Evolutionary conservation across 345 rosid species (phyloP), one percentile per base, ranked within the genome.

Genomic region (Gossypium stocksii): DNA sequence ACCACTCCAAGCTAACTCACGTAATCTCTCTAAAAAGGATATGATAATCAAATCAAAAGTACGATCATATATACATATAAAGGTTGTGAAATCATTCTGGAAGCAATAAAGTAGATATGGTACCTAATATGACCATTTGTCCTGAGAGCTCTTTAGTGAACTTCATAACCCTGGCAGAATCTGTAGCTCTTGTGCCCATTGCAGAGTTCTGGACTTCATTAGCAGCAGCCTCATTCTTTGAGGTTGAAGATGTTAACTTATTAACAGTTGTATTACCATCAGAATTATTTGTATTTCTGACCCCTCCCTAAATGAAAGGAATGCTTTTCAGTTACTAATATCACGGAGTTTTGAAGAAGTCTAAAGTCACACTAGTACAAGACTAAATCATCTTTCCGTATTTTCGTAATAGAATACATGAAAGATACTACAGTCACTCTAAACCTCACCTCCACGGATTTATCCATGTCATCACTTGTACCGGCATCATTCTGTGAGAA

Each of bases 1-100:
- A 80, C 98, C 98, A 89, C 93, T 95, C 99, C 98, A 95, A 43
- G 98, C 93, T 75, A 95, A 77, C 80, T 91, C 98, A 2, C 94
- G 97, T 82, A 95, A 79, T 79, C 85, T 91, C 66, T 95, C 99
- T 95, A 83, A 82, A 4, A 76, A 70, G 3, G 48, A 69, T 67
- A 48, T 10, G 23, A 52, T 34, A 77, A 60, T 29, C 20, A 25
- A 70, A 19, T 29, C 70, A 44, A 58, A 57, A 38, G 65, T 48
- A 72, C 14, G 9, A 52, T 43, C 65, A 23, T 53, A 58, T 38
- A 0, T 8, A 77, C 41, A 77, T 46, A 77, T 8, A 71, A 71
- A 59, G 23, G 27, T 3, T 46, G 43, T 45, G 49, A 73, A 61
- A 76, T 6, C 20, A 61, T 48, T 48, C 71, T 14, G 2, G 6